Evolutionary conservation across 108 stramenopile species (phyloP), one percentile per base, ranked within the genome.

Genomic region (Cylindrotheca fusiformis): DNA sequence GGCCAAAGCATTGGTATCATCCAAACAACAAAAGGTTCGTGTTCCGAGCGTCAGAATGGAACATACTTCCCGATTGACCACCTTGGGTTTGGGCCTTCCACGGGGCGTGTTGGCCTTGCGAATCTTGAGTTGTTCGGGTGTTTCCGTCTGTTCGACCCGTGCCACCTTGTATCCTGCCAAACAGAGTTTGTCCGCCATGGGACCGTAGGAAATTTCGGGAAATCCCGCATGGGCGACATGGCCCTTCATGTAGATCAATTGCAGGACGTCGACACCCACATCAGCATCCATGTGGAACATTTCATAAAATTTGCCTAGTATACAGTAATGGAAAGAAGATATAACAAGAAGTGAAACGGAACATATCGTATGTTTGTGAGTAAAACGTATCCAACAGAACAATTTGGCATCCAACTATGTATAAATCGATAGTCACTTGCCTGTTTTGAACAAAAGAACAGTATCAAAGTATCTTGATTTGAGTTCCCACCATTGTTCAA

Each of bases 141-240:
- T 99, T 73, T 99, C 99, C 20, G 97, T 97, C 74, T 99, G 99
- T 83, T 99, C 99, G 31, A 99, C 96, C 28, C 99, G 90, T 4
- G 97, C 96, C 32, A 99, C 97, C 55, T 95, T 90, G 74, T 92
- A 98, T 21, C 99, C 99, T 27, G 93, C 94, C 8, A 80, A 67
- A 26, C 99, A 97, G 50, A 99, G 73, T 47, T 68, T 74, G 32
- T 86, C 87, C 28, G 91, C 81, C 48, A 94, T 77, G 27, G 78
- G 85, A 2, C 94, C 98, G 36, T 72, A 72, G 50, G 71, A 64
- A 0, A 84, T 80, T 79, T 99, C 99, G 4, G 99, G 99, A 69
- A 98, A 98, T 4, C 99, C 98, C 2, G 88, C 77, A 82, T 99
- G 99, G 6, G 97, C 99, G 53, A 83, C 68, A 19, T 75, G 59